A percentile compares a stretch with the other conserved stretches of the same genome.
Evolutionary conservation across 2,329 filamentous ascomycete genomes (phyloP).

Genomic region (Ceratocystis ficicola): DNA sequence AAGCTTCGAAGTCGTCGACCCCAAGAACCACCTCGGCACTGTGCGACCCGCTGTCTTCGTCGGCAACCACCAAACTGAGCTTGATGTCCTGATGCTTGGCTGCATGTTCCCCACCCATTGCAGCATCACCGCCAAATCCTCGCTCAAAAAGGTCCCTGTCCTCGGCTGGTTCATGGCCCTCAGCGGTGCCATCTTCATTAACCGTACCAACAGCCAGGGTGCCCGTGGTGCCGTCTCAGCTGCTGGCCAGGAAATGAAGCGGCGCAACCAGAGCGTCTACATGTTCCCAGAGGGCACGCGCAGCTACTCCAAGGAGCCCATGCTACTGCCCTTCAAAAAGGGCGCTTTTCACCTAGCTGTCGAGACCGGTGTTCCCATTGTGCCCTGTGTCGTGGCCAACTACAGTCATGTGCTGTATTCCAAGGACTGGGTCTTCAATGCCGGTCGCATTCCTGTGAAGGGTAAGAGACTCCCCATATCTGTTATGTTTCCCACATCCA

Average conservation of each 20-base stretch:
- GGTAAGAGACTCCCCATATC: conserved; percentile 36
- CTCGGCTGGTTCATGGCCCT: conserved; percentile 91
- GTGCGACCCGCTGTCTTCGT: conserved; percentile 78
- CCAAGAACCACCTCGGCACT: conserved; percentile 48
- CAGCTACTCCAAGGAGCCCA: conserved; percentile 72
- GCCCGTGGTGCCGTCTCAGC: conserved; percentile 76
- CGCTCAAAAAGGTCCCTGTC: conserved; percentile 65
- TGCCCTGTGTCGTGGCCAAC: conserved; percentile 72
- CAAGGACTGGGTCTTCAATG: conserved; percentile 51
- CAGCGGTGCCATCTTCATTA: conserved; percentile 86
- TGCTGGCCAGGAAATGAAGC: conserved; percentile 67
- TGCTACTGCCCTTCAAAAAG: conserved; percentile 93
- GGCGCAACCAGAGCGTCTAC: conserved; percentile 61
- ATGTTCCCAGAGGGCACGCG: conserved; percentile 90
- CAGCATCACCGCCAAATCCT: conserved; percentile 84
- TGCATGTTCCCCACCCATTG: conserved; percentile 82
- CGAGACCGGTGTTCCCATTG: conserved; percentile 83
- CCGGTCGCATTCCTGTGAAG: conserved; percentile 62
- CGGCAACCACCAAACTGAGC: conserved; percentile 90
- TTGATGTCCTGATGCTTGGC: conserved; percentile 87
- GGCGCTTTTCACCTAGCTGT: conserved; percentile 93
- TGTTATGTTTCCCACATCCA: neutral
- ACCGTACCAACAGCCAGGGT: conserved; percentile 71
- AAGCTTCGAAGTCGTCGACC: conserved; percentile 60
- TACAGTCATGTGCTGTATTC: conserved; percentile 61